Base-by-base conservation (phyloP, 225 moss, liverwort and hornwort genomes). In the Pleurozium schreberi region DNA sequence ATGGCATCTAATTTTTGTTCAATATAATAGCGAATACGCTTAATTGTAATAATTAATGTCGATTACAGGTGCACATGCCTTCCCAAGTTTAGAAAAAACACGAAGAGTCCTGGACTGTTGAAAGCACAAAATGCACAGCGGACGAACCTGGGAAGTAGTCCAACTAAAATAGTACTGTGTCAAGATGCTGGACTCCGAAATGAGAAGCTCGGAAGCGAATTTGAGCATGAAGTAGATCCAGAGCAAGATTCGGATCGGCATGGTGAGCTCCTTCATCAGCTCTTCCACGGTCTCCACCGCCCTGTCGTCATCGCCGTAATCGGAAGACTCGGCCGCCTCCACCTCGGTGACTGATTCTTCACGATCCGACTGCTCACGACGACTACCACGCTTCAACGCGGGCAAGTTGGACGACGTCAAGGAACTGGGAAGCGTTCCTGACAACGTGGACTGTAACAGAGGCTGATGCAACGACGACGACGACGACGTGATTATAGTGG, bases 161-260 rank as follows among this genome's bases (percentile, higher is more conserved):
- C 98, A 98, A 84, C 90, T 57, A 45, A 98, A 98, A 59, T 98
- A 98, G 86, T 95, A 88, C 25, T 34, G 89, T 52, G 42, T 97
- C 84, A 96, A 88, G 43, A 98, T 95, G 89, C 98, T 98, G 40
- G 96, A 98, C 79, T 95, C 98, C 22, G 98, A 97, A n/a, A 98
- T 91, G 65, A 98, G 92, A 88, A 98, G 95, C 92, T 98, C 98
- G 66, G 96, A 94, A 55, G 97, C 93, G 81, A 93, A 97, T 85
- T 98, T 98, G 87, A 98, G 92, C 98, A 98, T 98, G 84, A 98
- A 98, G 83, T 98, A 98, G 87, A 98, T 96, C 85, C 96, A 94
- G 87, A 98, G 82, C 91, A 96, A 87, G 53, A 97, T 97, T 93
- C 91, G 92, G 74, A 94, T 88, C 20, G 90, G 91, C 84, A 90